Base-by-base conservation (phyloP, 345 rosid genomes). In the Ricinus communis region DNA sequence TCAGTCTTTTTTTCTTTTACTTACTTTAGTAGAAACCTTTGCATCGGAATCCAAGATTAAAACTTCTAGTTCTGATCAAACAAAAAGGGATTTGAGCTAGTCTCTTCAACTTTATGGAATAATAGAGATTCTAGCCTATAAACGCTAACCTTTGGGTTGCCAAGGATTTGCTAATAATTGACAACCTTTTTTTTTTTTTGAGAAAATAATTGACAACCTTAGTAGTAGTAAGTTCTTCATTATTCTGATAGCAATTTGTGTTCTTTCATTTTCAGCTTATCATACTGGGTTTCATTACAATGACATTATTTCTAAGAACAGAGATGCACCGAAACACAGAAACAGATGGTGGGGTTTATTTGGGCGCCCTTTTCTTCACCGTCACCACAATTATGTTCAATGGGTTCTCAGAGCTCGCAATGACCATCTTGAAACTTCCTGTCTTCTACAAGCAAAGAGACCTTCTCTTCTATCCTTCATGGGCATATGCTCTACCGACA, bases 361-460 rank as follows among this genome's bases (percentile, higher is more conserved):
- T 88, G 76, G 93, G 97, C 19, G 89, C 92, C 30, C 69, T 87
- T 66, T 93, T 85, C 85, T 91, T 83, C 8, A 46, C 81, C 14
- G 1, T 89, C 62, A 56, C 79, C 41, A 77, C 81, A 21, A 81
- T 80, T 33, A 83, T 91, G 87, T 92, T 88, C 74, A 89, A 91
- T 45, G 96, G 96, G 16, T 82, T 89, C 80, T 79, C 97, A 14
- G 98, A 93, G 83, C 85, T 93, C 25, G 66, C 87, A 13, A 79
- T 93, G 95, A 83, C 91, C 62, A 87, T 86, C 76, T 63, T 82
- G 81, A 89, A 89, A 43, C 88, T 91, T 62, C 93, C 96, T 1
- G 88, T 93, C 77, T 93, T 93, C 79, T 93, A 85, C 89, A 93
- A 93, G 87, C 97, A 93, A 72, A 84, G 93, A 71, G 96, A 93